phyloP scores from a whole-genome alignment of 257 asterid species.

The Solanum medicagineum region DNA sequence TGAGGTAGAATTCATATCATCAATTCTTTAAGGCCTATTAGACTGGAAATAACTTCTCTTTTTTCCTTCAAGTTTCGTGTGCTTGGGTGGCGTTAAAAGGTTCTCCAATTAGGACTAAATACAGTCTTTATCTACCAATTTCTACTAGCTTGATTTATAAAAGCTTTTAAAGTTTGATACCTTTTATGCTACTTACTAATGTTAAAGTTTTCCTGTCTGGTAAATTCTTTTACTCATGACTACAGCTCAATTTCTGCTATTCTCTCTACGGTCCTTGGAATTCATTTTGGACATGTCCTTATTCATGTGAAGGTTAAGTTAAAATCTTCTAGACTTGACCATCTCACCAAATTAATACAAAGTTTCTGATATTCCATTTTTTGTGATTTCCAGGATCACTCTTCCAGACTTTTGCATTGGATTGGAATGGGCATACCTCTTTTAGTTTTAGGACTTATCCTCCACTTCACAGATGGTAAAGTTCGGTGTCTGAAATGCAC shows the following conservation, averaged over 20 bases:
- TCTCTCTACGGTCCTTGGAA: slow-evolving; percentile 56
- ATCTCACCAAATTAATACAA: neutral
- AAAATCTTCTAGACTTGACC: neutral
- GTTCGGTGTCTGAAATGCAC: neutral
- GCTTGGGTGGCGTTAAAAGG: neutral
- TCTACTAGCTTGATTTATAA: neutral
- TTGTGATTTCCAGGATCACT: slow-evolving; percentile 32
- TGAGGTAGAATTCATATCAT: slow-evolving; percentile 31
- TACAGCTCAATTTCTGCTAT: slow-evolving; percentile 74
- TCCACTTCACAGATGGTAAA: slow-evolving; percentile 60
- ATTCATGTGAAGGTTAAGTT: slow-evolving; percentile 44
- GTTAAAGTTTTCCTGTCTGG: neutral
- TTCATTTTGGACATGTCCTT: slow-evolving; percentile 64
- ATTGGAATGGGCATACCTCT: slow-evolving; percentile 36
- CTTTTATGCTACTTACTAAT: neutral
- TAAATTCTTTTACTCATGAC: neutral
- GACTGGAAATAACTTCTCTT: neutral
- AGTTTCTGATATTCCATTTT: neutral
- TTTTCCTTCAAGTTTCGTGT: neutral
- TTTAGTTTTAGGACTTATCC: slow-evolving; percentile 37
- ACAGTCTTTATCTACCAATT: neutral
- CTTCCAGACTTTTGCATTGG: slow-evolving; percentile 61
- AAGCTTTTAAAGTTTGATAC: neutral
- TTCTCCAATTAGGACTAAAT: neutral
- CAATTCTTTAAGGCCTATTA: neutral